Evolutionary conservation across 83 land plant genomes (phyloP).

Genomic region (Isoetes engelmannii): DNA sequence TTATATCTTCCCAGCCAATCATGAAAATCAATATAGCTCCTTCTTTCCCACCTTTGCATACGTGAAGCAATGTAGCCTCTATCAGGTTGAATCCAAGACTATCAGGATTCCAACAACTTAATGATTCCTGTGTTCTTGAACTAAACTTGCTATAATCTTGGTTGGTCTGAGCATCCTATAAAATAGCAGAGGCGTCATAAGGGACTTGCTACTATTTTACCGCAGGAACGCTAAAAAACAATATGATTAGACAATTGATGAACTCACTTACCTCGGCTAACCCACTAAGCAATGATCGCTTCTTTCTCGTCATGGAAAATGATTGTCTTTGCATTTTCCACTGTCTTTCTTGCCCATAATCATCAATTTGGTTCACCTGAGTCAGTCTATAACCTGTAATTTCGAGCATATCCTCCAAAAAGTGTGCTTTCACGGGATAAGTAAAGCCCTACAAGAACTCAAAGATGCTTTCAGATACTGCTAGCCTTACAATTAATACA

Average conservation of each 20-base stretch:
- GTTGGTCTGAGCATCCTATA: constrained; percentile 65
- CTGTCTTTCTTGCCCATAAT: constrained; percentile 89
- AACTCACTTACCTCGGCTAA: constrained; percentile 54
- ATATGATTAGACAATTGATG: constrained; percentile 3
- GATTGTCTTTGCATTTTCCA: constrained; percentile 92
- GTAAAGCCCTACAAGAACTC: constrained; percentile 69
- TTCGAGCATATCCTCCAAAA: constrained; percentile 84
- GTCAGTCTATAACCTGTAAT: constrained; percentile 73
- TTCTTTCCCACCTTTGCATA: constrained; percentile 55
- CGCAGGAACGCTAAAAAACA: neutral
- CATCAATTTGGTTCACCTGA: constrained; percentile 82
- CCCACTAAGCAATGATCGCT: constrained; percentile 48
- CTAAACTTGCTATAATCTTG: constrained; percentile 59
- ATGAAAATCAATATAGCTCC: constrained; percentile 92
- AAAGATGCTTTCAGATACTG: no score
- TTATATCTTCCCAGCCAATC: constrained; percentile 99
- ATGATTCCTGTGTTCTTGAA: constrained; percentile 54
- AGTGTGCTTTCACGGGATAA: constrained; percentile 77
- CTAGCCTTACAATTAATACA: no score
- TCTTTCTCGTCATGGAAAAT: constrained; percentile 46
- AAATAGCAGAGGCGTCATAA: no score
- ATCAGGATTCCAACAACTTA: constrained; percentile 96
- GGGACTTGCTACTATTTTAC: no score
- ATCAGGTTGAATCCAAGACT: constrained; percentile 82
- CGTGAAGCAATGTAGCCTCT: constrained; percentile 55